Evolutionary conservation across 257 asterid genomes (phyloP).

Genomic region (Ilex asprella): DNA sequence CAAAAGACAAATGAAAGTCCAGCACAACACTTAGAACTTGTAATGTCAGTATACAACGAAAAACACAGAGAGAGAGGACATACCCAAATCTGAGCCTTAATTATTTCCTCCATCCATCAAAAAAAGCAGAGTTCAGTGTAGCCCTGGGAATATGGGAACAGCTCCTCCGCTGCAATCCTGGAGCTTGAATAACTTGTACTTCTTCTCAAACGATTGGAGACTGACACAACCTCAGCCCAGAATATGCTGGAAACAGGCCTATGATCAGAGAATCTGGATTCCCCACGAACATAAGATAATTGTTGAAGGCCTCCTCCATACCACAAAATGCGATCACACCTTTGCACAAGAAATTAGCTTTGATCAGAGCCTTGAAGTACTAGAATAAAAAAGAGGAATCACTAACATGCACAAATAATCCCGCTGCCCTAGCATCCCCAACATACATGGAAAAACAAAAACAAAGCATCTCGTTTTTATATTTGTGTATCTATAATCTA

Average conservation of each 20-base stretch:
- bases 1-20: too few species aligned
- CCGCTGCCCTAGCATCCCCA: too few species aligned
- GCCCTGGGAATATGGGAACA: slow-evolving; percentile 85
- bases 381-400: not conserved
- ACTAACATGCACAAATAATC: not conserved
- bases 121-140: slow-evolving; percentile 96
- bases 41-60: too few species aligned
- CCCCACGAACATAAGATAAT: slow-evolving; percentile 77
- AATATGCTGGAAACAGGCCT: slow-evolving; percentile 92
- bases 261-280: slow-evolving; percentile 90
- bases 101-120: slow-evolving; percentile 22
- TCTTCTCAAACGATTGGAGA: slow-evolving; percentile 80
- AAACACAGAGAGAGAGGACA: slow-evolving; percentile 8
- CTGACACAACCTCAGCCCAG: slow-evolving; percentile 93
- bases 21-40: too few species aligned
- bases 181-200: slow-evolving; percentile 88
- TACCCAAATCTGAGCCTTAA: slow-evolving; percentile 20
- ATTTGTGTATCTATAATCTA: not conserved
- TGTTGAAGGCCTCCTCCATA: slow-evolving; percentile 89
- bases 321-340: slow-evolving; percentile 98
- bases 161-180: slow-evolving; percentile 83
- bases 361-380: slow-evolving; percentile 19
- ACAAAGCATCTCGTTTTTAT: too few species aligned
- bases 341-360: slow-evolving; percentile 19
- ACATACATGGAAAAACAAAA: not conserved